A percentile compares a stretch with the other conserved stretches of the same genome.
Evolutionary conservation across 768 basidiomycete genomes (phyloP).

Genomic region (Panaeolus cyanescens): DNA sequence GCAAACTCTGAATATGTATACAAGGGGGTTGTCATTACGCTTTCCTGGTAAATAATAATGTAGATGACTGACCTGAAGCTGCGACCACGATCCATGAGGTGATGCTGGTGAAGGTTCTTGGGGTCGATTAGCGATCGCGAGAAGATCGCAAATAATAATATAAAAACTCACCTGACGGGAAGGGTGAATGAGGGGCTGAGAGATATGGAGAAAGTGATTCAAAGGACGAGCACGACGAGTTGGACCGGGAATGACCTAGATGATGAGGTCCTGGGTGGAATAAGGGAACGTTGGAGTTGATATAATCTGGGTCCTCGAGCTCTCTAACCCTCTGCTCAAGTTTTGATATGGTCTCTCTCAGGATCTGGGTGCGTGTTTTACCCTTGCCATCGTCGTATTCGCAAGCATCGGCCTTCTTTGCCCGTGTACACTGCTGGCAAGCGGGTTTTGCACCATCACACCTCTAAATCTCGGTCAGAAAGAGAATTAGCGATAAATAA

Average conservation of each 20-base stretch:
- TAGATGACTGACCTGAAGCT: conserved; percentile 29
- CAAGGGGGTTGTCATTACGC: too few species aligned
- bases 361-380: conserved; percentile 77
- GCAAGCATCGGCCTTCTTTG: conserved; percentile 74
- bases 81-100: conserved; percentile 54
- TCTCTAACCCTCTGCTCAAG: conserved; percentile 74
- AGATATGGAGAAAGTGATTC: conserved; percentile 55
- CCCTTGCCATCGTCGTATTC: conserved; percentile 87
- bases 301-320: conserved; percentile 74
- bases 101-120: conserved; percentile 47
- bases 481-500: conserved; percentile 4
- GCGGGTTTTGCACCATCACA: conserved; percentile 79
- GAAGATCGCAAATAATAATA: background rate
- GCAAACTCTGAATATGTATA: conserved; percentile 30
- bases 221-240: conserved; percentile 56
- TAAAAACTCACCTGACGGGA: conserved; percentile 31
- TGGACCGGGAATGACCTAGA: conserved; percentile 41
- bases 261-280: conserved; percentile 58
- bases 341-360: conserved; percentile 74
- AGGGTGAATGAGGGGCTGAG: conserved; percentile 59
- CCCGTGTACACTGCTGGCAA: conserved; percentile 76
- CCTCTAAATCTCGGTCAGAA: conserved; percentile 43
- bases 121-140: conserved; percentile 8
- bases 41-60: background rate
- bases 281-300: conserved; percentile 68